Conservation (phyloP, 2,329 filamentous ascomycete species). For the Bipolaris bicolor region DNA sequence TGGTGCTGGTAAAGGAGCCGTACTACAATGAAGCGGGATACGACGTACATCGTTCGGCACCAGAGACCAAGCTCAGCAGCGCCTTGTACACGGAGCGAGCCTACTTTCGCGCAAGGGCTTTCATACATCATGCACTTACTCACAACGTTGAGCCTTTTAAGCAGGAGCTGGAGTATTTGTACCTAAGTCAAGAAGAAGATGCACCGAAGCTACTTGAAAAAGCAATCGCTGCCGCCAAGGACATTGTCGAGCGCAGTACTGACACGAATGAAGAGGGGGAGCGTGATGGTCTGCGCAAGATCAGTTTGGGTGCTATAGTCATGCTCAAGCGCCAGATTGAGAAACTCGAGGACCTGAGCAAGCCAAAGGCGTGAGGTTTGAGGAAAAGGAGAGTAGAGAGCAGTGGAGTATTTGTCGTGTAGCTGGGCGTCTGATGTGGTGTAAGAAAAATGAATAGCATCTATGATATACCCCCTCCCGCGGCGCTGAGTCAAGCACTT, state of each 20-base stretch:
- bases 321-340: constrained; percentile 50
- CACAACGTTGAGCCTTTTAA: constrained; percentile 54
- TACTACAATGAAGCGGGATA: constrained; percentile 71
- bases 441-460: not conserved
- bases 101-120: constrained; percentile 59
- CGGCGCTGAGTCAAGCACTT: not conserved
- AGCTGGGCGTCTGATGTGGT: no score
- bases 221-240: constrained; percentile 52
- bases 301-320: constrained; percentile 57
- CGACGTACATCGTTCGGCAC: constrained; percentile 57
- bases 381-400: not conserved
- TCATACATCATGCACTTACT: constrained; percentile 57
- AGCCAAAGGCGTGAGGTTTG: not conserved
- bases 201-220: constrained; percentile 52
- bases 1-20: constrained; percentile 64
- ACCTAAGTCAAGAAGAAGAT: constrained; percentile 46
- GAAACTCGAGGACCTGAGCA: constrained; percentile 42
- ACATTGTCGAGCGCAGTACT: constrained; percentile 50
- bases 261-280: constrained; percentile 32
- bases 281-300: constrained; percentile 53
- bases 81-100: constrained; percentile 61
- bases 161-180: constrained; percentile 61
- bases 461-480: not conserved
- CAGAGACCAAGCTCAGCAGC: constrained; percentile 54
- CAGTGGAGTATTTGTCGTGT: no score